These are phyloP conservation scores for Cenchrus americanus DNA, from an alignment of 176 grass and related monocot species.

Conservation along the genomic window DNA sequence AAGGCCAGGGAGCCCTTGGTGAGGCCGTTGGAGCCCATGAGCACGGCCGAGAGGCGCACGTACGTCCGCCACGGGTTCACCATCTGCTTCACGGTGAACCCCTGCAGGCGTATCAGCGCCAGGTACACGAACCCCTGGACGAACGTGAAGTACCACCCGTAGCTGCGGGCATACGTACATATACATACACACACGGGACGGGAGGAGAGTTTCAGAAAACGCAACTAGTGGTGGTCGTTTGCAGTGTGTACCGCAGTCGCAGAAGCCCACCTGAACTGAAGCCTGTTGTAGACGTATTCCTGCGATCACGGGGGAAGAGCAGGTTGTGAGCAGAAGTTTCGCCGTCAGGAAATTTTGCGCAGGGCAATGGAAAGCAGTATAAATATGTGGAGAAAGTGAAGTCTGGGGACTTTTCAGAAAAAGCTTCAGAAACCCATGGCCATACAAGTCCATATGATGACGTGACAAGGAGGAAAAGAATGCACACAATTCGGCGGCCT, in stretches of 20 bases:
- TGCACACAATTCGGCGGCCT: background rate
- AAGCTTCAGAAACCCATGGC: background rate
- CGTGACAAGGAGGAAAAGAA: background rate
- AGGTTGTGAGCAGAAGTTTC: background rate
- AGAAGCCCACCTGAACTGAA: slow-evolving; percentile 72
- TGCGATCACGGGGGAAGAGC: slow-evolving; percentile 34
- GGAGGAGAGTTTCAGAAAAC: too few species aligned
- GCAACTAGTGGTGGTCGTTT: too few species aligned
- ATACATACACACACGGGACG: too few species aligned
- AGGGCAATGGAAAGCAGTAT: background rate
- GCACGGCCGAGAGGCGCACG: slow-evolving; percentile 69
- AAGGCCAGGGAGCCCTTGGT: slow-evolving; percentile 97
- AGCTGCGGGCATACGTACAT: slow-evolving; percentile 57
- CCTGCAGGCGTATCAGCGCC: slow-evolving; percentile 72
- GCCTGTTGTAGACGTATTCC: slow-evolving; percentile 96
- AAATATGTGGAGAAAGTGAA: background rate
- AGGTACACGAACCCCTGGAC: slow-evolving; percentile 90
- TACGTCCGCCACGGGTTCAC: slow-evolving; percentile 94
- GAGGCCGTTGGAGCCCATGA: slow-evolving; percentile 92
- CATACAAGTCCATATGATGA: background rate
- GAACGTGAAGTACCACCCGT: slow-evolving; percentile 98
- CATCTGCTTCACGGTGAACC: slow-evolving; percentile 84
- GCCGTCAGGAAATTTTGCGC: background rate
- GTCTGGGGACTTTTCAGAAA: background rate
- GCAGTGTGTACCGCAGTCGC: background rate